Conservation (phyloP, 352 stramenopile species). For the Phytophthora pinifolia region DNA sequence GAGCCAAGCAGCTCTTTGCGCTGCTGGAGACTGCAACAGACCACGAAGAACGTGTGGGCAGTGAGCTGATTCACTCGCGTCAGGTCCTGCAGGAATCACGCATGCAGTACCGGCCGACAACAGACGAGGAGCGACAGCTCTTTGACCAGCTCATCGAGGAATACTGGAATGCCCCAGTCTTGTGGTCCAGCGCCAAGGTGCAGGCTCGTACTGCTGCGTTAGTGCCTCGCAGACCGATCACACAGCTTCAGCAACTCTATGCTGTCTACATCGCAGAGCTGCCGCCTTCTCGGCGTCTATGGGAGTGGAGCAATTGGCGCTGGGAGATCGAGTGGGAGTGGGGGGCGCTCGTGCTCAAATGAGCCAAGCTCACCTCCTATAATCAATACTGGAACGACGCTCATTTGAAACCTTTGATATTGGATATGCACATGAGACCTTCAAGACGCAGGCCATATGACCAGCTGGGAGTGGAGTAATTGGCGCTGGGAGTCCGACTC, state of each 20-base stretch:
- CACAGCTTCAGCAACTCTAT: constrained; percentile 52
- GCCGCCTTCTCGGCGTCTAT: constrained; percentile 30
- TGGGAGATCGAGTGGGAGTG: constrained; percentile 55
- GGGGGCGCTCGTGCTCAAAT: constrained; percentile 31
- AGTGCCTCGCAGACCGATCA: constrained; percentile 27
- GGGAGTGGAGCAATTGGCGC: constrained; percentile 45
- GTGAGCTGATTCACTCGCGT: constrained; percentile 27
- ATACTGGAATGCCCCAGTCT: constrained; percentile 68
- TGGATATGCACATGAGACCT: no score
- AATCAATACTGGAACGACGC: no score
- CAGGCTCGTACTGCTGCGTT: constrained; percentile 34
- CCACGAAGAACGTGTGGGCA: constrained; percentile 40
- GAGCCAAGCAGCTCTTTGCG: constrained; percentile 44
- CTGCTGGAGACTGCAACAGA: constrained; percentile 65
- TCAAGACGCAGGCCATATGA: no score
- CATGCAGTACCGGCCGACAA: constrained; percentile 41
- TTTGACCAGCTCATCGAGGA: constrained; percentile 65
- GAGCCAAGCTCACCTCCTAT: not conserved
- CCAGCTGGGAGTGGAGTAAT: no score
- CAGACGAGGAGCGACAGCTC: constrained; percentile 33
- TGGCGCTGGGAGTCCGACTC: no score
- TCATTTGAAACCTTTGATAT: no score
- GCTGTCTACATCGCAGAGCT: constrained; percentile 26
- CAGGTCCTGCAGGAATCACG: constrained; percentile 44
- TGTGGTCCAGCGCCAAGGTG: constrained; percentile 45